Percentiles rank a stretch among this genome's conserved stretches.
Conservation (phyloP, 176 grass and related monocot genomes). For the Secale cereale region DNA sequence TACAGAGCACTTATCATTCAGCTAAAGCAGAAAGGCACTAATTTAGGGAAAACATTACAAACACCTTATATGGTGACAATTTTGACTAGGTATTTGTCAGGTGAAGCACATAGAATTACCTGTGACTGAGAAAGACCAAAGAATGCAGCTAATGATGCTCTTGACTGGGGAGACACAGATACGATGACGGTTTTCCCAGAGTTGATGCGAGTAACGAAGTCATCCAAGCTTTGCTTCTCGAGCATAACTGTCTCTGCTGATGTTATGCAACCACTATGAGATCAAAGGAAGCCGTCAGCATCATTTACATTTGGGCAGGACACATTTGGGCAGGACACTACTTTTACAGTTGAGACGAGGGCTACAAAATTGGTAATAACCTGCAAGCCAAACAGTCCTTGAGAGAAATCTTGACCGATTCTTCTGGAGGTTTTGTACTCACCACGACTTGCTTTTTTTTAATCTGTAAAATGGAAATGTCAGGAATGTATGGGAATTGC, state of each 20-base stretch:
- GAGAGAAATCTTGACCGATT: slow-evolving; percentile 92
- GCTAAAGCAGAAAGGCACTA: background rate
- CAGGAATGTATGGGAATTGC: slow-evolving; percentile 6
- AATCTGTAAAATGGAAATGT: slow-evolving; percentile 33
- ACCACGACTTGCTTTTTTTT: slow-evolving; percentile 52
- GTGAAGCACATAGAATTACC: slow-evolving; percentile 31
- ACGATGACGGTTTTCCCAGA: slow-evolving; percentile 66
- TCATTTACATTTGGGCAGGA: background rate
- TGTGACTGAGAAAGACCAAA: slow-evolving; percentile 76
- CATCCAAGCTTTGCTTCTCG: slow-evolving; percentile 94
- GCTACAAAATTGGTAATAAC: slow-evolving; percentile 28
- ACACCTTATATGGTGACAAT: background rate
- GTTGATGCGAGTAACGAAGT: slow-evolving; percentile 68
- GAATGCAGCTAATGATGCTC: slow-evolving; percentile 90
- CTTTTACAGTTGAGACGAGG: background rate
- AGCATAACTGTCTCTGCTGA: slow-evolving; percentile 99
- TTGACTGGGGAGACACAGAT: slow-evolving; percentile 92
- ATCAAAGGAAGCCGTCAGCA: slow-evolving; percentile 27
- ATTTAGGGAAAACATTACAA: background rate
- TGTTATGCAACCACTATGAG: slow-evolving; percentile 87
- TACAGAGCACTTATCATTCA: background rate
- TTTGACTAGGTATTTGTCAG: background rate
- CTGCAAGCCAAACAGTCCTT: slow-evolving; percentile 99
- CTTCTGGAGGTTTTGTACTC: slow-evolving; percentile 57
- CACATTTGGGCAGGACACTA: background rate